A percentile compares a stretch with the other conserved stretches of the same genome.
These are phyloP conservation scores for Pseudocercospora ulei DNA, from an alignment of 2,329 filamentous ascomycete genomes.

Conservation along the genomic window DNA sequence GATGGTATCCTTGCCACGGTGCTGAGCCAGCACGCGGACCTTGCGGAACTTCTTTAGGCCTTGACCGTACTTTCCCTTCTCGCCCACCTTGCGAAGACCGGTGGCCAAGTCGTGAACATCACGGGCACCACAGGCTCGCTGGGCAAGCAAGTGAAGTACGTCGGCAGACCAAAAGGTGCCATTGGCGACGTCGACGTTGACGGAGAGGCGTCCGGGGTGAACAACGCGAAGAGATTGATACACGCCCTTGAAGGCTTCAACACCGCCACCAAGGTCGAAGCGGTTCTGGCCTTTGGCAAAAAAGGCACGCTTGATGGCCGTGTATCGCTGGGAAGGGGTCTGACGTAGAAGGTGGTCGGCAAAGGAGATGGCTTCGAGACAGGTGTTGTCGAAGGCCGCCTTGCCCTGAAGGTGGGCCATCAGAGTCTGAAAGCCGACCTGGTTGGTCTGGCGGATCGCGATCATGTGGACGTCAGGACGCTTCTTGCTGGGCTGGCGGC, in stretches of 20 bases:
- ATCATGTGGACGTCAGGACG: conserved; percentile 44
- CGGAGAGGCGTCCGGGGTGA: conserved; percentile 50
- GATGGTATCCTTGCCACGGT: conserved; percentile 31
- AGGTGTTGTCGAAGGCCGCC: conserved; percentile 52
- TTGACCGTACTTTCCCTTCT: conserved; percentile 21
- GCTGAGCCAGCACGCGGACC: conserved; percentile 37
- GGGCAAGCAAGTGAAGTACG: conserved; percentile 34
- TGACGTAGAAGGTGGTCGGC: conserved; percentile 82
- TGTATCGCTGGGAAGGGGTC: conserved; percentile 57
- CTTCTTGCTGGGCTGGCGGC: conserved; percentile 34
- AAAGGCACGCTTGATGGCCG: conserved; percentile 71
- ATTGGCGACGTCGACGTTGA: conserved; percentile 89
- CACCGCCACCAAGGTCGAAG: conserved; percentile 50
- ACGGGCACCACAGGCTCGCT: conserved; percentile 28
- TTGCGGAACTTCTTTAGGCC: conserved; percentile 39
- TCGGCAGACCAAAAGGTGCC: conserved; percentile 67
- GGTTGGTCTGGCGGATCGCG: conserved; percentile 54
- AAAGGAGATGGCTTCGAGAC: conserved; percentile 78
- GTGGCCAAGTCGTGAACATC: conserved; percentile 28
- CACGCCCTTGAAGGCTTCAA: conserved; percentile 78
- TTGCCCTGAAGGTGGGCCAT: conserved; percentile 55
- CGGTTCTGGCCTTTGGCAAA: conserved; percentile 51
- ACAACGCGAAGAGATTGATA: conserved; percentile 77
- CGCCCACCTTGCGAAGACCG: conserved; percentile 17
- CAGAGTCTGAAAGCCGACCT: conserved; percentile 58